Evolutionary conservation across 2,329 filamentous ascomycete genomes (phyloP).

Genomic region (Trichoderma asperellum): DNA sequence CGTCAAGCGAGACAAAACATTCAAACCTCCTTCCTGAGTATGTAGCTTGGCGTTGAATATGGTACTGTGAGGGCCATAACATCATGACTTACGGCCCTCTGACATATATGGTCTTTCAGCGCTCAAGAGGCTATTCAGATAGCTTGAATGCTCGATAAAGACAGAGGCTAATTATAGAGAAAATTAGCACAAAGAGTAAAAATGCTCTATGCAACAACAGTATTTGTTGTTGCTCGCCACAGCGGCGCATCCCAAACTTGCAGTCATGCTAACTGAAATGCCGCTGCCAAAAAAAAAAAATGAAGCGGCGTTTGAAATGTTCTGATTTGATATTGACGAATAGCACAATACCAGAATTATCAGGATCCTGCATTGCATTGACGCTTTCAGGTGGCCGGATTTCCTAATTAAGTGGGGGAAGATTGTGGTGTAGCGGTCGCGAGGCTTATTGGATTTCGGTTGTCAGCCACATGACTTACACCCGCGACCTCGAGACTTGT

Average conservation of each 20-base stretch:
- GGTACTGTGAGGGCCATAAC: neutral
- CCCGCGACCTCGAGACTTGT: constrained; percentile 21
- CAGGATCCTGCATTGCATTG: constrained; percentile 2
- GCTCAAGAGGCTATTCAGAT: neutral
- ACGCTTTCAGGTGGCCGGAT: constrained; percentile 2
- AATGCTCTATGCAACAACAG: neutral
- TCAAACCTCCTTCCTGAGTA: neutral
- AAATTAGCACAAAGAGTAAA: neutral
- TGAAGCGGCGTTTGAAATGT: neutral
- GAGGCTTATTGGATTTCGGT: constrained; percentile 13
- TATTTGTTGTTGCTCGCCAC: neutral
- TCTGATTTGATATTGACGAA: neutral
- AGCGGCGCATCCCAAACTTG: neutral
- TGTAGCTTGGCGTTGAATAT: neutral
- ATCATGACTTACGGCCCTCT: neutral
- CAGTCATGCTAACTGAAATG: neutral
- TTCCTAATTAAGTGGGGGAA: constrained; percentile 6
- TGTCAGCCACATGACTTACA: constrained; percentile 27
- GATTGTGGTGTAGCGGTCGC: constrained; percentile 2
- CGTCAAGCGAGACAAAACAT: neutral
- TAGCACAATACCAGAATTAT: neutral
- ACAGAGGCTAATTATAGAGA: neutral
- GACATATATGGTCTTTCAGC: neutral
- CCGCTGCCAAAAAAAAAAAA: neutral
- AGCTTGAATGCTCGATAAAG: neutral